Evolutionary conservation across 202 grass and related monocot genomes (phyloP).

Genomic region (Cymbopogon flexuosus): DNA sequence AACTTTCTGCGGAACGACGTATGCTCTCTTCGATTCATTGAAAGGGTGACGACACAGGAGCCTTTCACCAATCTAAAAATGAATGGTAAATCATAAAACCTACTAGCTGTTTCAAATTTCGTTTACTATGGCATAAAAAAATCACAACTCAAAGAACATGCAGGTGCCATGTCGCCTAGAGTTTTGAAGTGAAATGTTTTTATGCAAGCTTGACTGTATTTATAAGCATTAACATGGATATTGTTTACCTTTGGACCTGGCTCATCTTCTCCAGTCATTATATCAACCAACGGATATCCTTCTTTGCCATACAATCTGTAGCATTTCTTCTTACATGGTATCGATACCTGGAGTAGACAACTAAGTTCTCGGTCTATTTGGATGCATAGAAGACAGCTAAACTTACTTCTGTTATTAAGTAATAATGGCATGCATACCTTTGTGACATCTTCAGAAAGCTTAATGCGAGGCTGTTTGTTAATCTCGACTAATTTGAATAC

Average conservation of each 20-base stretch:
- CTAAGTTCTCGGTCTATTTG: not conserved
- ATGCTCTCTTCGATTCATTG: constrained; percentile 87
- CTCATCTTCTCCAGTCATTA: constrained; percentile 85
- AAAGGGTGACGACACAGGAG: constrained; percentile 90
- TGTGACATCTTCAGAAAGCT: constrained; percentile 93
- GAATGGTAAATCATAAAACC: constrained; percentile 17
- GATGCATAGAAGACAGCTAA: not conserved
- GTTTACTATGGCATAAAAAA: not conserved
- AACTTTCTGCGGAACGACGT: constrained; percentile 80
- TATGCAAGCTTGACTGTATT: not conserved
- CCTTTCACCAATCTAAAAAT: constrained; percentile 74
- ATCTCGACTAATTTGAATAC: constrained; percentile 99
- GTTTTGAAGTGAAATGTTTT: not conserved
- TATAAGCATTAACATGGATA: not conserved
- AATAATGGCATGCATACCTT: constrained; percentile 46
- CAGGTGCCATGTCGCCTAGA: not conserved
- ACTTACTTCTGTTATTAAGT: not conserved
- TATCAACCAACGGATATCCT: constrained; percentile 81
- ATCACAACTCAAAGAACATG: not conserved
- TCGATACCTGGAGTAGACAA: constrained; percentile 61
- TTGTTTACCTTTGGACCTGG: constrained; percentile 63
- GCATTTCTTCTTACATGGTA: constrained; percentile 85
- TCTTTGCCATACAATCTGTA: constrained; percentile 93
- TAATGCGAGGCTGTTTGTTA: constrained; percentile 92
- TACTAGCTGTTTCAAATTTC: too few species aligned